Base-by-base conservation (phyloP, 129 eudicot species). In the Flaveria linearis region DNA sequence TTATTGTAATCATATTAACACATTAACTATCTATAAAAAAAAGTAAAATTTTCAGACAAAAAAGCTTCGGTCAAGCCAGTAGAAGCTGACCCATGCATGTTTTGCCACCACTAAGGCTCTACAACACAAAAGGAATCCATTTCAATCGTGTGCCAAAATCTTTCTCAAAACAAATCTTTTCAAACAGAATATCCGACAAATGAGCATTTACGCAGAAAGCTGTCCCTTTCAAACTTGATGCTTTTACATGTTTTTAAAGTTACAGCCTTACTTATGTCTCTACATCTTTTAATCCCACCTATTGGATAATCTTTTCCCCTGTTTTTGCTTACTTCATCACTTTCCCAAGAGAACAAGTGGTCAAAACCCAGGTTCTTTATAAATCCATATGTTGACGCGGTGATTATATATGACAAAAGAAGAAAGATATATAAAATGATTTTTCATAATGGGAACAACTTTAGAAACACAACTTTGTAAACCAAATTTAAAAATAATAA, bases 391-490 rank as follows among this genome's bases (percentile, higher is more conserved):
- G 78, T 25, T 39, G 3, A 36, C 58, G 14, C 10, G 23, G 52
- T 10, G 52, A 69, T 69, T 30, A 61, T 30, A 71, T 50, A 49
- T 51, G 73, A 25, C 78, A 79, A 72, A 72, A 71, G 26, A 26
- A 36, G 43, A 62, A 62, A 51, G 78, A 72, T 50, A 72, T 57
- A 85, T 74, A 17, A 76, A 76, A 80, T 23, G 57, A 79, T 79
- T 82, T 75, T 61, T 77, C 68, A 20, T 75, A 20, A 30, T 73
- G 77, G 76, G 51, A 80, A 43, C 69, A 75, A 76, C 69, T 68
- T 71, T 71, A 16, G 41, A 78, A 87, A 72, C 78, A 83, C 74
- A 71, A 85, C 33, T 77, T 67, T 67, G 82, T 79, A 68, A 74
- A 77, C 74, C 60, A 83, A 75, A 58, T 78, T 25, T 71, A 76